These are phyloP conservation scores for Vaccinium vitisidaea DNA, from an alignment of 148 eudicot genomes.

Conservation along the genomic window DNA sequence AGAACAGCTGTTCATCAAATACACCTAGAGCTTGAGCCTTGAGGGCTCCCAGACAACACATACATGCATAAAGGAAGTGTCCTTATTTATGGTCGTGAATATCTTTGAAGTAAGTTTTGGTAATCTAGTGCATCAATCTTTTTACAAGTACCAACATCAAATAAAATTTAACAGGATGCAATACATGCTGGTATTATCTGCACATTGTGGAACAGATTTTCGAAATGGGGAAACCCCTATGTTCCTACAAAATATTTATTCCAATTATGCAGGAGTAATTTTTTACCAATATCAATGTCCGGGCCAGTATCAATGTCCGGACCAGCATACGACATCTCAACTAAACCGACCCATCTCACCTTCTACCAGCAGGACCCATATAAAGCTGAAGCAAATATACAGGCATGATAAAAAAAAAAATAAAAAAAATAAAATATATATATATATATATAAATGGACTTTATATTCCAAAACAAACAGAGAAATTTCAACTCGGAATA, in stretches of 20 bases:
- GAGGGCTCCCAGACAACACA: too few relatives aligned
- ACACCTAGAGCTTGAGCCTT: too few relatives aligned
- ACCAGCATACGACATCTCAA: not conserved
- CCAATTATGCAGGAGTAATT: not conserved
- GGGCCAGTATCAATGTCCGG: not conserved
- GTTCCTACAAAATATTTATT: not conserved
- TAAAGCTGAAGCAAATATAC: not conserved
- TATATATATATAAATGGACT: not conserved
- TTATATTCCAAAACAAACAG: not conserved
- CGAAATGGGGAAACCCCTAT: not conserved
- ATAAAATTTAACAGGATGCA: not conserved
- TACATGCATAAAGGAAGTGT: too few relatives aligned
- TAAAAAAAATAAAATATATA: too few relatives aligned
- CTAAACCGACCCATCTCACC: not conserved
- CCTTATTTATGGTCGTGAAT: too few relatives aligned
- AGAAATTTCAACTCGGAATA: not conserved
- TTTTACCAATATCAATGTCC: not conserved
- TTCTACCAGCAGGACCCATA: not conserved
- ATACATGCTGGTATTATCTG: not conserved
- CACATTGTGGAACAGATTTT: not conserved
- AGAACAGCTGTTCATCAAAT: too few relatives aligned
- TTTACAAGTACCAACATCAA: too few relatives aligned
- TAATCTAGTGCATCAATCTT: too few relatives aligned
- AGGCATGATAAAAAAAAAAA: not conserved
- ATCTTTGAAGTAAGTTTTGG: too few relatives aligned